Evolutionary conservation across 2,329 filamentous ascomycete species (phyloP).

Genomic region (Aspergillus fijiensis): DNA sequence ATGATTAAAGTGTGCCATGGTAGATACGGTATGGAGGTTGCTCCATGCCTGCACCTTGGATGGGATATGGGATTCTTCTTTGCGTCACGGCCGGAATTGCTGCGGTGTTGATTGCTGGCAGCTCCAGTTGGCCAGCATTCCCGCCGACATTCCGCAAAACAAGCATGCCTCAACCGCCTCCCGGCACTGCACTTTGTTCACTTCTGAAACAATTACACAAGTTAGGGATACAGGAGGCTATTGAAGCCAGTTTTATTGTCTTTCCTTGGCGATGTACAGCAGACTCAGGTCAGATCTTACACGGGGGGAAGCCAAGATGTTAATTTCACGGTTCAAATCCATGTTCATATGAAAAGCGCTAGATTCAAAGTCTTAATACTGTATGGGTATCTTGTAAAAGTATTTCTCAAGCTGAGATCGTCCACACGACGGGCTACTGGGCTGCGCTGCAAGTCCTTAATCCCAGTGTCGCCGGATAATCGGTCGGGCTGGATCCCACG

Average conservation of each 20-base stretch:
- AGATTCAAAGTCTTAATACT: not conserved
- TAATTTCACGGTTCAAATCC: not conserved
- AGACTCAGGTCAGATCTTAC: not conserved
- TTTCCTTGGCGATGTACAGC: not conserved
- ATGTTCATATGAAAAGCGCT: not conserved
- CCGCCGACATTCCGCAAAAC: not conserved
- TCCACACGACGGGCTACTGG: not conserved
- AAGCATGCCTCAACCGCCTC: not conserved
- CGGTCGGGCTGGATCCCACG: conserved; percentile 93
- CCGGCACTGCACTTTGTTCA: not conserved
- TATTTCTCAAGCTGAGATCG: not conserved
- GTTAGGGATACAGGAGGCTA: not conserved
- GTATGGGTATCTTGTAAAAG: conserved; percentile 4
- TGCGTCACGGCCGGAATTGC: not conserved
- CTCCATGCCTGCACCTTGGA: not conserved
- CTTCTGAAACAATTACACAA: not conserved
- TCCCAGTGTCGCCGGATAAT: conserved; percentile 47
- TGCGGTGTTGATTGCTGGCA: not conserved
- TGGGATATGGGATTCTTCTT: not conserved
- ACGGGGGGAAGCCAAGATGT: not conserved
- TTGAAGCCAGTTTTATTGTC: not conserved
- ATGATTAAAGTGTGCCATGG: not conserved
- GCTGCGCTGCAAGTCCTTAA: conserved; percentile 17
- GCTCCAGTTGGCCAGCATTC: not conserved
- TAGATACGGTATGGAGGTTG: not conserved